These are phyloP conservation scores for Baudoinia panamericana DNA, from an alignment of 495 filamentous ascomycete genomes.

Conservation along the genomic window DNA sequence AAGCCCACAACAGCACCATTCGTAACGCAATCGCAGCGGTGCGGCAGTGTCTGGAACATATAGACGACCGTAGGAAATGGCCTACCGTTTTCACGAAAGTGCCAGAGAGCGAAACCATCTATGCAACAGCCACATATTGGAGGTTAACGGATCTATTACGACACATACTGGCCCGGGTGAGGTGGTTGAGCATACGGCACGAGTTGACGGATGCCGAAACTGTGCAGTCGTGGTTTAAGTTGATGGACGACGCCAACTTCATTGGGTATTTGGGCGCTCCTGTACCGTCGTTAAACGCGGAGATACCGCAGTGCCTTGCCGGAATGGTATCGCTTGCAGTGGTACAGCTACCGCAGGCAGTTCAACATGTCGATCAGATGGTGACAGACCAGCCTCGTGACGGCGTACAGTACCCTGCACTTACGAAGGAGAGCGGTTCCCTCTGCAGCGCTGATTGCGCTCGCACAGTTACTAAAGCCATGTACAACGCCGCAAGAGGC, in stretches of 20 bases:
- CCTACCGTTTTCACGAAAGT: conserved; percentile 33
- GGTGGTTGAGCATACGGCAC: no score
- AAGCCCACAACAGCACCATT: not conserved
- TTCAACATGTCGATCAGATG: conserved; percentile 16
- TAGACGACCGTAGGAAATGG: conserved; percentile 43
- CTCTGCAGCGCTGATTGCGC: conserved; percentile 54
- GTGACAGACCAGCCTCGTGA: not conserved
- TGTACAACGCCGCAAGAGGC: conserved; percentile 37
- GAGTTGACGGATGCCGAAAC: conserved; percentile 46
- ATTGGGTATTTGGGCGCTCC: conserved; percentile 34
- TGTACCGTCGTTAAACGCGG: not conserved
- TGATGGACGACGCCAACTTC: conserved; percentile 53
- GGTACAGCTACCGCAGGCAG: conserved; percentile 46
- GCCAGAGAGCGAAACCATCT: conserved; percentile 45
- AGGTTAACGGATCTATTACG: conserved; percentile 63
- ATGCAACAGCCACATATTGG: conserved; percentile 47
- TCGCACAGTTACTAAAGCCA: conserved; percentile 48
- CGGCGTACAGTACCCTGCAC: conserved; percentile 2
- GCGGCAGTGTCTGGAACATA: conserved; percentile 32
- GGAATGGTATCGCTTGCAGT: conserved; percentile 62
- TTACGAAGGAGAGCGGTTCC: no score
- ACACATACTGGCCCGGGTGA: conserved; percentile 56
- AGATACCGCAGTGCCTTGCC: conserved; percentile 50
- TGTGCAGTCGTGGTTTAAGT: conserved; percentile 57
- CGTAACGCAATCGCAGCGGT: conserved; percentile 34